Percentiles rank a stretch among this genome's conserved stretches.
These are phyloP conservation scores for Cryptococcus amylolentus DNA, from an alignment of 1,284 basidiomycete genomes.

Conservation along the genomic window DNA sequence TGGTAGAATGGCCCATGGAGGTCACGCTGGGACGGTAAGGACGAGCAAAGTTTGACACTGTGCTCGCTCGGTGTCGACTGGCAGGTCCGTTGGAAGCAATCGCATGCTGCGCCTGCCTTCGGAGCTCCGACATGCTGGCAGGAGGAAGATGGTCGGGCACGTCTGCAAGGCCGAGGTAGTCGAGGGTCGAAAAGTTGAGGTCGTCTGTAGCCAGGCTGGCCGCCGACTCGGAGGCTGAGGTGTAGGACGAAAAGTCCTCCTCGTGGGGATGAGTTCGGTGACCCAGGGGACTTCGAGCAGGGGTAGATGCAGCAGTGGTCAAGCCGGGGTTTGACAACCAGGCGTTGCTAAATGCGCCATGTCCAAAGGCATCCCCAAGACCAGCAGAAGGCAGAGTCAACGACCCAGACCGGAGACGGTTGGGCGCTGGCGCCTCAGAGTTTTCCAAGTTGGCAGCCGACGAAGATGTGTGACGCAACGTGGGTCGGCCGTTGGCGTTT, in stretches of 20 bases:
- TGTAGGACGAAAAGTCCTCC: constrained; percentile 69
- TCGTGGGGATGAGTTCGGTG: constrained; percentile 11
- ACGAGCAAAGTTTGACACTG: constrained; percentile 68
- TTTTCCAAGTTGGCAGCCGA: constrained; percentile 55
- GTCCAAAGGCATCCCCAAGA: constrained; percentile 81
- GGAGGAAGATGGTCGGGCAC: constrained; percentile 54
- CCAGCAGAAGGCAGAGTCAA: constrained; percentile 68
- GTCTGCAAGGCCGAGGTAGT: constrained; percentile 84
- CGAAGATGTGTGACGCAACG: constrained; percentile 69
- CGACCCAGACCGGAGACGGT: constrained; percentile 82
- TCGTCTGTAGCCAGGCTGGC: constrained; percentile 72
- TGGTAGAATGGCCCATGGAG: constrained; percentile 58
- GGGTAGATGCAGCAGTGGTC: constrained; percentile 11
- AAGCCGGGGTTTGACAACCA: constrained; percentile 64
- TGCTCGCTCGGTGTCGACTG: constrained; percentile 77
- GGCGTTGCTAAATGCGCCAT: constrained; percentile 70
- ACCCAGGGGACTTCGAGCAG: constrained; percentile 32
- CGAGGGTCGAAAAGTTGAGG: constrained; percentile 86
- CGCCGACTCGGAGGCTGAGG: constrained; percentile 55
- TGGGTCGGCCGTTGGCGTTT: constrained; percentile 54
- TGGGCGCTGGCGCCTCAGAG: constrained; percentile 54
- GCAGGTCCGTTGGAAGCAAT: constrained; percentile 65
- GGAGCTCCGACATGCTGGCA: constrained; percentile 76
- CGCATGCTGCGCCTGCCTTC: constrained; percentile 79
- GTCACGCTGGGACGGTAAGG: constrained; percentile 60